phyloP scores from a whole-genome alignment of 202 grass and related monocot species.

The Eragrostis tef region DNA sequence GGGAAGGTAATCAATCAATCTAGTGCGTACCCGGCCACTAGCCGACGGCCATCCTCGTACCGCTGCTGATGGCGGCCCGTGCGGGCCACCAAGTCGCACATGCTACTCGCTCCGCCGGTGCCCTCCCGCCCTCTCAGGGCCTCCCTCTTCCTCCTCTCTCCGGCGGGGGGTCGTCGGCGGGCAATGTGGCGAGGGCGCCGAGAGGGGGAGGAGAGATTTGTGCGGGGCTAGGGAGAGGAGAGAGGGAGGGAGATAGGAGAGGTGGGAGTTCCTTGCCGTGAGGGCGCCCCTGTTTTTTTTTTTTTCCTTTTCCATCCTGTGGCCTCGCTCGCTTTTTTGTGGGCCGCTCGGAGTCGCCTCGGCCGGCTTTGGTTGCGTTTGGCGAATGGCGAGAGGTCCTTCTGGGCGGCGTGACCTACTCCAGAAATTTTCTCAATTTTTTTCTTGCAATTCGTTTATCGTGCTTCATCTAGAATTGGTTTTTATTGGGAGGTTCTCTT shows the following conservation, averaged over 20 bases:
- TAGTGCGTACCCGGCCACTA: slow-evolving; percentile 76
- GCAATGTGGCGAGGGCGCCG: slow-evolving; percentile 50
- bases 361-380: neutral
- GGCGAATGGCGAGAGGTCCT: neutral
- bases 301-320: neutral
- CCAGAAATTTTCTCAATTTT: no score
- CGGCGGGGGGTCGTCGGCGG: slow-evolving; percentile 23
- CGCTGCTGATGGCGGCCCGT: slow-evolving; percentile 99
- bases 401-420: no score
- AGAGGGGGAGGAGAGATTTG: slow-evolving; percentile 53
- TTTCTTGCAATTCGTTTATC: no score
- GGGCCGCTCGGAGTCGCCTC: slow-evolving; percentile 10
- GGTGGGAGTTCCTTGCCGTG: slow-evolving; percentile 55
- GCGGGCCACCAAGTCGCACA: slow-evolving; percentile 97
- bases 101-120: slow-evolving; percentile 45
- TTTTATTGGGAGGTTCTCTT: no score
- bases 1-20: slow-evolving; percentile 9
- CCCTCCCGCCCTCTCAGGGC: slow-evolving; percentile 21
- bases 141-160: slow-evolving; percentile 41
- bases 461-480: no score
- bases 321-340: neutral
- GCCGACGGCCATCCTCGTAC: slow-evolving; percentile 81
- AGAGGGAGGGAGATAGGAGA: slow-evolving; percentile 36
- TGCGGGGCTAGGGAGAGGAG: slow-evolving; percentile 28
- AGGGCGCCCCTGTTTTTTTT: slow-evolving; percentile 12